phyloP scores from a whole-genome alignment of 345 rosid genomes.

The Anacardium occidentale region DNA sequence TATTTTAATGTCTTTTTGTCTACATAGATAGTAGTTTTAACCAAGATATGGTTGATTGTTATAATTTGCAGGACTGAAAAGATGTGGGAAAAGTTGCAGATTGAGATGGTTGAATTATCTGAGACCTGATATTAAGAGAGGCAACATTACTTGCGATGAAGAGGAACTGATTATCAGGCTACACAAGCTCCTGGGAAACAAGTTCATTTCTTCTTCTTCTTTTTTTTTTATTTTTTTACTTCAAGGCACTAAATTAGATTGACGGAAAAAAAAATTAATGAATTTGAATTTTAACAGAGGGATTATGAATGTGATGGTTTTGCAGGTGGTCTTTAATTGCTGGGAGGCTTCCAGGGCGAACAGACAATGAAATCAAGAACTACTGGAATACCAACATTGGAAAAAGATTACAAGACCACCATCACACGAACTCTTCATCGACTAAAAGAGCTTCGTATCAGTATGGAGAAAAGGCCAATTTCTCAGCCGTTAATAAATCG shows the following conservation, averaged over 20 bases:
- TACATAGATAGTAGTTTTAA: neutral
- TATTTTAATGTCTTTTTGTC: neutral
- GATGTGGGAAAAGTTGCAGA: constrained; percentile 40
- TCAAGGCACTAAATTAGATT: no score
- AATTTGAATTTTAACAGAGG: no score
- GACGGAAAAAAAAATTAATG: no score
- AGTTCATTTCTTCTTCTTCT: neutral
- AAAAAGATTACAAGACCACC: constrained; percentile 20
- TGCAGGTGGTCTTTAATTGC: constrained; percentile 36
- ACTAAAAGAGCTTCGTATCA: neutral
- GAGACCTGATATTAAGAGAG: constrained; percentile 36
- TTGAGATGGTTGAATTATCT: constrained; percentile 37
- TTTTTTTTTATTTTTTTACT: neutral
- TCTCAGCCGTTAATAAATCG: neutral
- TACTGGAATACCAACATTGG: constrained; percentile 38
- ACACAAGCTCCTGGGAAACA: constrained; percentile 37
- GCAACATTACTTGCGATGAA: constrained; percentile 33
- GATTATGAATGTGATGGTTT: neutral
- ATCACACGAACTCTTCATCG: neutral
- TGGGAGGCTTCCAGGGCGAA: constrained; percentile 42
- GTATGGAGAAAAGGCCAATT: neutral
- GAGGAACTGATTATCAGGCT: constrained; percentile 39
- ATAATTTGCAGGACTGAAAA: constrained; percentile 24
- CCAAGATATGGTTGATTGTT: no score
- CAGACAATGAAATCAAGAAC: constrained; percentile 47